Conservation (phyloP, 305 asterid genomes). For the Stenogyne calaminthoides region DNA sequence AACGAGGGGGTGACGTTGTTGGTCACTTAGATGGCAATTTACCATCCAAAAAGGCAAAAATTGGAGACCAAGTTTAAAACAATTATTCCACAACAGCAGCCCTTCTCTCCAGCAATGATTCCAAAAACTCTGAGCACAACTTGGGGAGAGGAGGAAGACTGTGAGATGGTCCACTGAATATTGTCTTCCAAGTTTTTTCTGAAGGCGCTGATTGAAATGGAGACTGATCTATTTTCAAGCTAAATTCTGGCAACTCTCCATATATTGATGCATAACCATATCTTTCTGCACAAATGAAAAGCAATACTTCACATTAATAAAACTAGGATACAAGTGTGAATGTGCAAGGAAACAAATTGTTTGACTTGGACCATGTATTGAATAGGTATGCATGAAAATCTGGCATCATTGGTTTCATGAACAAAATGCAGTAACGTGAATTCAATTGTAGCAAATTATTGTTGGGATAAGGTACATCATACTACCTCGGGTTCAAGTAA, state of each 20-base stretch:
- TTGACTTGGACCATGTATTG: not conserved
- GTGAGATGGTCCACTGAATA: conserved; percentile 85
- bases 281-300: conserved; percentile 43
- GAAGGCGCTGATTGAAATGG: conserved; percentile 38
- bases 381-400: no score
- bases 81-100: conserved; percentile 41
- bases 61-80: not conserved
- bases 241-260: conserved; percentile 74
- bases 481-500: no score
- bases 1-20: no score
- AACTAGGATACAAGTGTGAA: not conserved
- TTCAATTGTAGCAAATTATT: not conserved
- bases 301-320: conserved; percentile 8
- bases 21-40: not conserved
- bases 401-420: not conserved
- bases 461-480: not conserved
- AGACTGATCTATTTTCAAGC: conserved; percentile 39
- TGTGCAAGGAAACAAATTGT: not conserved
- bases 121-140: conserved; percentile 68
- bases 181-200: conserved; percentile 58
- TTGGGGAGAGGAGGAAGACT: conserved; percentile 74
- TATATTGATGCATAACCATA: conserved; percentile 74
- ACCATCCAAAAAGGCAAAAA: not conserved
- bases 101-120: conserved; percentile 72
- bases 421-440: not conserved